These are phyloP conservation scores for Alternaria consortialis DNA, from an alignment of 2,329 filamentous ascomycete species.

Conservation along the genomic window DNA sequence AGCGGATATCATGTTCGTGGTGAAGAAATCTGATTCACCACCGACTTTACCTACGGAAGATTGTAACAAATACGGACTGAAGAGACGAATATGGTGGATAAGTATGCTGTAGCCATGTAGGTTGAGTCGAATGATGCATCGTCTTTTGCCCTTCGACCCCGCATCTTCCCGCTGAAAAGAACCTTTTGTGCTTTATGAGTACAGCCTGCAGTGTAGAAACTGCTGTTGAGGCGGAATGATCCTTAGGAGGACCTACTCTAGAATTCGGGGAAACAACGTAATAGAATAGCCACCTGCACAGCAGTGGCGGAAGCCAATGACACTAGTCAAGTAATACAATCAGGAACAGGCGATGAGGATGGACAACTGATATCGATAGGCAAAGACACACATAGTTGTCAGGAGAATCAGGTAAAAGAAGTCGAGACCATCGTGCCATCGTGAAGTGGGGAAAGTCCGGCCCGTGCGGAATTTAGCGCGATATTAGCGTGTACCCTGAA, in stretches of 20 bases:
- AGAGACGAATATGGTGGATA: background rate
- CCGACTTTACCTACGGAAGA: background rate
- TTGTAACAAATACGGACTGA: background rate
- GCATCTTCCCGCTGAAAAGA: background rate
- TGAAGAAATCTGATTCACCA: background rate
- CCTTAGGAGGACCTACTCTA: background rate
- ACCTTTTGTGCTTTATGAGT: background rate
- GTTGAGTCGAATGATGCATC: background rate
- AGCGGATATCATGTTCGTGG: background rate
- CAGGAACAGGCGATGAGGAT: background rate
- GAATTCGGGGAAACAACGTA: background rate
- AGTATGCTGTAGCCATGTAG: background rate
- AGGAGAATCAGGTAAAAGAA: background rate
- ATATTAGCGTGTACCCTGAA: conserved; percentile 8
- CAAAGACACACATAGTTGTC: background rate
- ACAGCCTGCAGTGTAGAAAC: background rate
- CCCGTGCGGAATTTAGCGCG: conserved; percentile 8
- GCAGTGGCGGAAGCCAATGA: background rate
- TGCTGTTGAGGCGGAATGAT: background rate
- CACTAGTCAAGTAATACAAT: background rate
- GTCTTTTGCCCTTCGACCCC: background rate
- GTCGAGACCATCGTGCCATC: background rate
- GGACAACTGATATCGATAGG: background rate
- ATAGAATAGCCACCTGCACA: background rate
- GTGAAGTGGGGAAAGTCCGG: conserved; percentile 8